Evolutionary conservation across 352 stramenopile species (phyloP).

Genomic region (Pythium sukuiense): DNA sequence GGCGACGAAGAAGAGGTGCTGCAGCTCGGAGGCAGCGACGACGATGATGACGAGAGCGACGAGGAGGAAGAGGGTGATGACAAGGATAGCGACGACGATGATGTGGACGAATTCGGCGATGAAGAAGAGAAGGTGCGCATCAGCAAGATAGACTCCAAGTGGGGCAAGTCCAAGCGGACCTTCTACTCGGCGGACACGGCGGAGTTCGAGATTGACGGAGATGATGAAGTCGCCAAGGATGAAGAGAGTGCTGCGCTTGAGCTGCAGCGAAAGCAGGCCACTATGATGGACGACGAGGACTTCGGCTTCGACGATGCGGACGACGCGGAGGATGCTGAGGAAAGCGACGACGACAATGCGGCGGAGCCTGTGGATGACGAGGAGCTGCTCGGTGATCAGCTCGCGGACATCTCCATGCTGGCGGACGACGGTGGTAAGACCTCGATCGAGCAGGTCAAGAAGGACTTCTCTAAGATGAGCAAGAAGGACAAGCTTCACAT

Average conservation of each 20-base stretch:
- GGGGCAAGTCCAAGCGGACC: constrained; percentile 84
- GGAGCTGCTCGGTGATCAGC: constrained; percentile 60
- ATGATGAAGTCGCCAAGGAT: constrained; percentile 78
- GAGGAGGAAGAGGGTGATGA: constrained; percentile 44
- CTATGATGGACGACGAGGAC: constrained; percentile 87
- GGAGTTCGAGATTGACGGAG: constrained; percentile 78
- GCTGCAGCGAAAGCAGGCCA: constrained; percentile 80
- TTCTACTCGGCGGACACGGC: constrained; percentile 87
- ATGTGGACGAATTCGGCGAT: constrained; percentile 57
- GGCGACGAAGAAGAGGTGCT: constrained; percentile 68
- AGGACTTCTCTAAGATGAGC: constrained; percentile 84
- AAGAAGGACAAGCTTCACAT: constrained; percentile 89
- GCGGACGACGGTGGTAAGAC: constrained; percentile 48
- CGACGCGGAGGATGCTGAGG: constrained; percentile 31
- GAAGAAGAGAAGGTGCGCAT: constrained; percentile 70
- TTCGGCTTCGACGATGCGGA: constrained; percentile 59
- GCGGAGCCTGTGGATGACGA: constrained; percentile 59
- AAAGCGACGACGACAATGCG: constrained; percentile 44
- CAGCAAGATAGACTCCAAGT: constrained; percentile 78
- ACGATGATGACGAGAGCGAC: constrained; percentile 41
- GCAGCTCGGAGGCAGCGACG: constrained; percentile 47
- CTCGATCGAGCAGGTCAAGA: constrained; percentile 72
- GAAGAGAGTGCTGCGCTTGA: constrained; percentile 84
- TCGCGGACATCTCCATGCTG: constrained; percentile 74
- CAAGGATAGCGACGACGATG: constrained; percentile 38